phyloP scores from a whole-genome alignment of 2,329 filamentous ascomycete genomes.

The Penicillium glabrum region DNA sequence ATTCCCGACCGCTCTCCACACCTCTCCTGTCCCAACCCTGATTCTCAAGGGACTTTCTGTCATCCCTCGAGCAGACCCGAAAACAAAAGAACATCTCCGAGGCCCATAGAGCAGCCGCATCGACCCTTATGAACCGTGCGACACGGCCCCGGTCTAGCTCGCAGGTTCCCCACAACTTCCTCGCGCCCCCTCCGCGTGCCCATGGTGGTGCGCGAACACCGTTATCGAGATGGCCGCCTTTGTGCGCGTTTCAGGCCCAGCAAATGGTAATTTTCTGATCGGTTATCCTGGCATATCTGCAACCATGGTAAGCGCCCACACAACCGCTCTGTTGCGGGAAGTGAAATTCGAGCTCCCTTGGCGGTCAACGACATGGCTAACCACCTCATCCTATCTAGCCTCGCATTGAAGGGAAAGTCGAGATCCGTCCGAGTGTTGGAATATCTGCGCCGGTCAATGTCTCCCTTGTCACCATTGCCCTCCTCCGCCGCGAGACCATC shows the following conservation, averaged over 20 bases:
- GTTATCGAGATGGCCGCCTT: constrained; percentile 66
- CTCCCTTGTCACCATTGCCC: constrained; percentile 89
- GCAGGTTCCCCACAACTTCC: constrained; percentile 27
- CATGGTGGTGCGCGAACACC: constrained; percentile 42
- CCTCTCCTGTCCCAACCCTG: not conserved
- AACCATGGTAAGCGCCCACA: constrained; percentile 71
- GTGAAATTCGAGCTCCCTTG: not conserved
- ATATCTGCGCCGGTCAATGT: constrained; percentile 86
- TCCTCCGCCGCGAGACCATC: constrained; percentile 92
- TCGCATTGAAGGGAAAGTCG: constrained; percentile 95
- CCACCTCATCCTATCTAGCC: constrained; percentile 57
- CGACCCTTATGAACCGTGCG: constrained; percentile 29
- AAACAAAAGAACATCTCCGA: not conserved
- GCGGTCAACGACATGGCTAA: not conserved
- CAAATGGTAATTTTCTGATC: constrained; percentile 94
- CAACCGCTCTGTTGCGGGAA: not conserved
- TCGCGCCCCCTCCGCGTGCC: constrained; percentile 30
- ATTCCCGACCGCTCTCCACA: not conserved
- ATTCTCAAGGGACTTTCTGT: not conserved
- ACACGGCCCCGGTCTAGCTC: constrained; percentile 23
- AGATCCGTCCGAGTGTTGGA: constrained; percentile 84
- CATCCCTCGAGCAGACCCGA: not conserved
- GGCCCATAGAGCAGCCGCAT: not conserved
- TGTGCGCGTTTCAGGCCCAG: constrained; percentile 94
- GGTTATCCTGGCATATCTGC: constrained; percentile 98